Percentiles rank a stretch among this genome's conserved stretches.
phyloP scores from a whole-genome alignment of 306 rosid genomes.

The Cicer chorassanicum region DNA sequence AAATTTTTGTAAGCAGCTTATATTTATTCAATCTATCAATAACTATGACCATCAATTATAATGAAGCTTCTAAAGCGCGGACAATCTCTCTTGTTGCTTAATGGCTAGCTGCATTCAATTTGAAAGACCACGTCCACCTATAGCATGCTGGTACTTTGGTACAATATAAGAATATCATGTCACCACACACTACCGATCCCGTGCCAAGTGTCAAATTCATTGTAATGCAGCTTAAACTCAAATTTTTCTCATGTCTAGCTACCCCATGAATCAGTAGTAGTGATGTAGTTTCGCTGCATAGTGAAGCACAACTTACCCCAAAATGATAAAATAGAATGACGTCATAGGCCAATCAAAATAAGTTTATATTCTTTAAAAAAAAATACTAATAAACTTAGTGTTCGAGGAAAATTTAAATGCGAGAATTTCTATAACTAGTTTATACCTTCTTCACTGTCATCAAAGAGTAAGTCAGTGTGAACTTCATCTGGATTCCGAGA shows the following conservation, averaged over 20 bases:
- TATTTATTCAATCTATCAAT: slow-evolving; percentile 24
- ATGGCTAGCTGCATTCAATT: neutral
- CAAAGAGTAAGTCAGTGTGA: slow-evolving; percentile 32
- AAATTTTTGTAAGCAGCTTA: neutral
- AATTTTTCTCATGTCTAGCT: neutral
- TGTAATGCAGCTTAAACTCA: slow-evolving; percentile 6
- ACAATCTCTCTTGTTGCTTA: neutral
- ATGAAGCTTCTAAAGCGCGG: neutral
- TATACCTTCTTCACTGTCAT: slow-evolving; percentile 47
- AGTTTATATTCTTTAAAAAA: neutral
- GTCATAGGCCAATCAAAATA: neutral
- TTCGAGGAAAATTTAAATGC: neutral
- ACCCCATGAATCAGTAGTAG: neutral
- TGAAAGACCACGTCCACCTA: slow-evolving; percentile 3
- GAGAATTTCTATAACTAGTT: neutral
- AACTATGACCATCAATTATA: slow-evolving; percentile 7
- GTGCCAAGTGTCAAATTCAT: slow-evolving; percentile 12
- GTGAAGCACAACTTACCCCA: slow-evolving; percentile 24
- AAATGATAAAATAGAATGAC: slow-evolving; percentile 16
- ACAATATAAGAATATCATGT: neutral
- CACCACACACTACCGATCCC: neutral
- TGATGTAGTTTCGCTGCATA: slow-evolving; percentile 1
- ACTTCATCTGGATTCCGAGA: slow-evolving; percentile 39
- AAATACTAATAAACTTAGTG: neutral
- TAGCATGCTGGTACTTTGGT: neutral